These are phyloP conservation scores for Endotrypanum monterogeii DNA, from an alignment of 208 protist species.

Conservation along the genomic window DNA sequence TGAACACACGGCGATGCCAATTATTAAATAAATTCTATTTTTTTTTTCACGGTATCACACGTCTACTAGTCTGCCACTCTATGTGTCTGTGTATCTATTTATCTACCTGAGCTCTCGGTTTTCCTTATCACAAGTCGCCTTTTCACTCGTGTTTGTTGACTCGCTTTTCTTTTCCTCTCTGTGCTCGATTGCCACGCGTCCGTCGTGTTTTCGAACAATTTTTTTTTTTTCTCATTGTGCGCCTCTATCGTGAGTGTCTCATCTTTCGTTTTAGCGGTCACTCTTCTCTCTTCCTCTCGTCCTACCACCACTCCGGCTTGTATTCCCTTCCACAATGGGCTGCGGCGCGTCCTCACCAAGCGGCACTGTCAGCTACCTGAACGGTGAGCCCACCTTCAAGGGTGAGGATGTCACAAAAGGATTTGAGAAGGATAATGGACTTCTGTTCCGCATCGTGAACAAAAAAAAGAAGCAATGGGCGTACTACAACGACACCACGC, in stretches of 20 bases:
- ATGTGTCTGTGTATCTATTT: too few relatives aligned
- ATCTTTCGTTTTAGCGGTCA: not conserved
- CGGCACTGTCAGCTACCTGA: conserved; percentile 45
- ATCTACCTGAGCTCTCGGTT: not conserved
- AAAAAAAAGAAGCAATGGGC: conserved; percentile 79
- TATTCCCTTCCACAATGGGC: conserved; percentile 56
- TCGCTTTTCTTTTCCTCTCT: not conserved
- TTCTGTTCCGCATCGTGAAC: conserved; percentile 86
- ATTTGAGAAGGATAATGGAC: conserved; percentile 79
- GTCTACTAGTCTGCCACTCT: too few relatives aligned
- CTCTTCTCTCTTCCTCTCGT: not conserved
- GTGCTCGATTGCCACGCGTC: not conserved
- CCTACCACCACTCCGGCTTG: not conserved
- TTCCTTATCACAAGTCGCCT: not conserved
- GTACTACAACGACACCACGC: conserved; percentile 90
- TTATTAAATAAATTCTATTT: too few relatives aligned
- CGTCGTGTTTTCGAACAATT: not conserved
- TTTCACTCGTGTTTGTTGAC: too few relatives aligned
- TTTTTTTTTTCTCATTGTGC: not conserved
- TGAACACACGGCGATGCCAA: too few relatives aligned
- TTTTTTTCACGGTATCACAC: too few relatives aligned
- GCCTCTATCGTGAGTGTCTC: not conserved
- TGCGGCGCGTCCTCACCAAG: conserved; percentile 63
- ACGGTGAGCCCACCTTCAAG: conserved; percentile 75
- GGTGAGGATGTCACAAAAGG: conserved; percentile 72